Evolutionary conservation across 345 rosid species (phyloP), one percentile per base, ranked within the genome.

Genomic region (Linum usitatissimum): DNA sequence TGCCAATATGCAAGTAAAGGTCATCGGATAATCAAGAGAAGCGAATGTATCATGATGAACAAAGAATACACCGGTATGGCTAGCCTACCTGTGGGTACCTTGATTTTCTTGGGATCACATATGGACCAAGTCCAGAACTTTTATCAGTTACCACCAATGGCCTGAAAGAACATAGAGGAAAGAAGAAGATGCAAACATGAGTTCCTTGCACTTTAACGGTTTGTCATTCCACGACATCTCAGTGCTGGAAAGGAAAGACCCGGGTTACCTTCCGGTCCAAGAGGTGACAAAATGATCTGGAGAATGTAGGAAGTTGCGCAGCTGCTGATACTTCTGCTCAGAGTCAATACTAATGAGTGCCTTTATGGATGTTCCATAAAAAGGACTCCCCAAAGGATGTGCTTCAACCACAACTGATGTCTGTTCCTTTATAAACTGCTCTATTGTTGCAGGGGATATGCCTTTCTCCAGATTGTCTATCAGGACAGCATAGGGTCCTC

Each of bases 401-500:
- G 67, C 82, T 61, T 57, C 67, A 7, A 61, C 30, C 10, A 63
- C 13, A 21, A 77, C 51, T 10, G 71, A 71, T 21, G 76, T 79
- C 39, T 73, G 67, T 13, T 42, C 30, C n/a, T 54, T 78, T 58
- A 79, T 70, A 64, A 82, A 82, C 28, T 75, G 72, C 13, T 51
- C 59, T 48, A 79, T 66, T 9, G 71, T 42, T 30, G 74, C 71
- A 18, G 86, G 60, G 18, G 76, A 61, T 15, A 79, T 45, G 14
- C 73, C 68, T 42, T 73, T 79, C 53, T 79, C 84, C 55, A 82
- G 49, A 49, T 82, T 77, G 57, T 75, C 80, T 63, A 82, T 49
- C 55, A 76, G 53, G 10, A 82, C 7, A 2, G 23, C 6, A 68
- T 18, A 57, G 17, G 4, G 61, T 8, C 79, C 76, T 64, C 84